Evolutionary conservation across 495 filamentous ascomycete species (phyloP).

Genomic region (Lindgomyces ingoldianus): DNA sequence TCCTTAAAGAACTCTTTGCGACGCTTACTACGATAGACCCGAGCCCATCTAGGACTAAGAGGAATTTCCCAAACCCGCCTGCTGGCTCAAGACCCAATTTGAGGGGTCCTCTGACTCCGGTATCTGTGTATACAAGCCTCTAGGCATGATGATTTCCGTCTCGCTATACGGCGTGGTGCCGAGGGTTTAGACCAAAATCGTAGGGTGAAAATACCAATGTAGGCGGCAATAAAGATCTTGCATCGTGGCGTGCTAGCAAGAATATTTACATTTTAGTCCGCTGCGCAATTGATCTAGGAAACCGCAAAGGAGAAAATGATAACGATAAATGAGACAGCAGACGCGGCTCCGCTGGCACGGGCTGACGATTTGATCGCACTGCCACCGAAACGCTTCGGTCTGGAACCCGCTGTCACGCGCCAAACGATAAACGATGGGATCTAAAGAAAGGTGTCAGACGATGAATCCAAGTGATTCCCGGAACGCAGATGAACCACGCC

Average conservation of each 20-base stretch:
- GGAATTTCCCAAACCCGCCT: too few species aligned
- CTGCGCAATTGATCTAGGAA: conserved; percentile 35
- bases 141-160: too few species aligned
- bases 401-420: conserved; percentile 47
- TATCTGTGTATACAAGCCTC: too few species aligned
- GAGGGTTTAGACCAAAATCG: conserved; percentile 32
- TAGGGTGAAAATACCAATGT: conserved; percentile 30
- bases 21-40: too few species aligned
- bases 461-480: conserved; percentile 36
- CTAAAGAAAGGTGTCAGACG: conserved; percentile 42
- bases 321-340: conserved; percentile 32
- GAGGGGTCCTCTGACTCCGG: too few species aligned
- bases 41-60: too few species aligned
- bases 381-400: conserved; percentile 41
- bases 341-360: conserved; percentile 29
- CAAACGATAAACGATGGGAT: conserved; percentile 47
- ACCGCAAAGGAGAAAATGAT: conserved; percentile 34
- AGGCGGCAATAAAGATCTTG: conserved; percentile 31
- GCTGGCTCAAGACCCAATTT: too few species aligned
- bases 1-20: too few species aligned
- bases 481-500: conserved; percentile 33
- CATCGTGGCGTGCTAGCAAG: conserved; percentile 27
- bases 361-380: conserved; percentile 35
- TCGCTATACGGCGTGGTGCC: too few species aligned
- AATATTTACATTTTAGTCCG: conserved; percentile 36